A percentile compares a stretch with the other conserved stretches of the same genome.
These are phyloP conservation scores for Clonostachys sp. DNA, from an alignment of 2,329 filamentous ascomycete species.

Conservation along the genomic window DNA sequence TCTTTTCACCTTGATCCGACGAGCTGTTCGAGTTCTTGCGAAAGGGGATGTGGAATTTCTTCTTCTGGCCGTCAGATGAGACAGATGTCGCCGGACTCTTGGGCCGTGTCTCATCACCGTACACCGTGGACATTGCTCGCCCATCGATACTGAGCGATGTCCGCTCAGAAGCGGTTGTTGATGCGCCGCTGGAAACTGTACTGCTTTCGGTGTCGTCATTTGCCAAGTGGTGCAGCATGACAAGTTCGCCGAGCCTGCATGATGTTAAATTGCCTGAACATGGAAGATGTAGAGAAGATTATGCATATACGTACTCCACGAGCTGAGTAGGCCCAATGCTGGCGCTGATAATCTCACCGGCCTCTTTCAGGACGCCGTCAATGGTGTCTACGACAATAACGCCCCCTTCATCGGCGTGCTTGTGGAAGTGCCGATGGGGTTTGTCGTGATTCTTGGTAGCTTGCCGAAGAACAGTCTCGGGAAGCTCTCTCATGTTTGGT, in stretches of 20 bases:
- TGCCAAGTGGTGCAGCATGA: constrained; percentile 49
- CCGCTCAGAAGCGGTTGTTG: constrained; percentile 8
- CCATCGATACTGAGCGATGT: constrained; percentile 26
- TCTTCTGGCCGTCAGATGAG: constrained; percentile 21
- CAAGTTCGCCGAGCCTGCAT: constrained; percentile 68
- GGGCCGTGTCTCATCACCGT: constrained; percentile 15
- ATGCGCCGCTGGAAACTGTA: constrained; percentile 18
- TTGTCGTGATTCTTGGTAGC: constrained; percentile 41
- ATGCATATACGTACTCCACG: constrained; percentile 57
- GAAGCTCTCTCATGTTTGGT: constrained; percentile 76
- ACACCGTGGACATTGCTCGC: constrained; percentile 36
- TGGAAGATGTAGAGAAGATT: not conserved
- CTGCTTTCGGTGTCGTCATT: constrained; percentile 31
- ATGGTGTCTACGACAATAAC: constrained; percentile 72
- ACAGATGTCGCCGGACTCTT: constrained; percentile 21
- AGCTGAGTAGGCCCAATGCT: constrained; percentile 69
- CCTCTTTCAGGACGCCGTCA: constrained; percentile 74
- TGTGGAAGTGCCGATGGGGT: constrained; percentile 58
- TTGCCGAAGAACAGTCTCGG: constrained; percentile 68
- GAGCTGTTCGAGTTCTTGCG: constrained; percentile 11
- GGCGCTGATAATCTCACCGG: constrained; percentile 81
- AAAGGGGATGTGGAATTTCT: constrained; percentile 22
- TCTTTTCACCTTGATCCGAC: constrained; percentile 10
- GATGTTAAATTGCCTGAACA: no score
- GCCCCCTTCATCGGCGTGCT: constrained; percentile 58